Base-by-base conservation (phyloP, 768 basidiomycete species). In the Boletus vermiculosoides region DNA sequence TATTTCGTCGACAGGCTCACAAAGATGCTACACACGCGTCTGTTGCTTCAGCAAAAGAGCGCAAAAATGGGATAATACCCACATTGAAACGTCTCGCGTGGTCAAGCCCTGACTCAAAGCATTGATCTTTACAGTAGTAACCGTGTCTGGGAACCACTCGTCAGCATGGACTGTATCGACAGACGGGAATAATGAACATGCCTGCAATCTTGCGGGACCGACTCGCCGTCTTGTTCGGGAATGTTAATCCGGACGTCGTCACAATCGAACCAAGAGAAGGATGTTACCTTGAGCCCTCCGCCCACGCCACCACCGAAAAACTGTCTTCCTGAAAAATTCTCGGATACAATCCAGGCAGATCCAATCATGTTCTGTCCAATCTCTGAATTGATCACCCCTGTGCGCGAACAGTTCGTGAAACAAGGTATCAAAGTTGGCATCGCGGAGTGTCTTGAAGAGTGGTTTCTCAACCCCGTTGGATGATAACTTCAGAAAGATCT, bases 11-110 rank as follows among this genome's bases (percentile, higher is more conserved):
- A 55, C 31, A n/a, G 58, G 56, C 6, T 25, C 55, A 12, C 63
- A 64, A 0, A 39, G 20, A 39, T 59, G 63, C 57, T 59, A 51
- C 18, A 39, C 8, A 28, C 11, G 18, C 11, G 22, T 30, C 10
- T 9, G 11, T 25, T 16, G 1, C 20, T 16, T 57, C 55, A 50
- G 47, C 9, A 23, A 46, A 10, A 11, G 20, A 16, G 28, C 20
- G 20, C 5, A 34, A 30, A 48, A 41, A 28, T 5, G 15, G 12
- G 9, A 36, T 3, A 46, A 2, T 22, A 52, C 60, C 8, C 31
- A 61, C 56, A 7, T 56, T 63, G 42, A 63, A 59, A 22, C 36
- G 52, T 31, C 15, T 55, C 25, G 62, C 60, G 5, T 62, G 60
- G 40, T 53, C 40, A 10, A 54, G 51, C 22, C 62, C 62, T 23